A percentile compares a stretch with the other conserved stretches of the same genome.
Conservation (phyloP, 768 basidiomycete genomes). For the Lenzites betulinus region DNA sequence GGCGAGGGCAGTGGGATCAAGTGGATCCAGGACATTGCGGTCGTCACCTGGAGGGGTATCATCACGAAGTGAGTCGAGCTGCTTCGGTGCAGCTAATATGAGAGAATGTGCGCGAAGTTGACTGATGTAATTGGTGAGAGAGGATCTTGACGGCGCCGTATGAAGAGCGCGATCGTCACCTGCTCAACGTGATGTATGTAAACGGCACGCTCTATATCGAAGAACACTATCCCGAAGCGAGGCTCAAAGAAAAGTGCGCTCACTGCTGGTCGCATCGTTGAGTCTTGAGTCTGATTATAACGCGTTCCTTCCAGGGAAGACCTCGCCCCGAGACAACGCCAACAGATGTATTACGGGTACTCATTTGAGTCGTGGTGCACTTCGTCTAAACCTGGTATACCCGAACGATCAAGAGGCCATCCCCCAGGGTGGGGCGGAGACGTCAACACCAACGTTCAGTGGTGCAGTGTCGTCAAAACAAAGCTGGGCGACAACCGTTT, state of each 20-base stretch:
- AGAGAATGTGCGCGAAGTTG: neutral
- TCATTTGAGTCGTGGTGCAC: conserved; percentile 91
- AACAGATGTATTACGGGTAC: conserved; percentile 81
- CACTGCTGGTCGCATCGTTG: too few relatives aligned
- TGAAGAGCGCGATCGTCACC: conserved; percentile 78
- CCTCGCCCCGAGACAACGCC: conserved; percentile 61
- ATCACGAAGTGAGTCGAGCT: conserved; percentile 69
- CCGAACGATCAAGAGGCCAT: conserved; percentile 18
- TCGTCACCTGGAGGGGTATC: conserved; percentile 78
- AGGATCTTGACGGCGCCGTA: conserved; percentile 84
- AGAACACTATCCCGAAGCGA: conserved; percentile 63
- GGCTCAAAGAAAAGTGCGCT: conserved; percentile 64
- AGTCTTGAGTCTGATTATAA: too few relatives aligned
- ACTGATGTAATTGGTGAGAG: conserved; percentile 36
- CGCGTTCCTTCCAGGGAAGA: conserved; percentile 50
- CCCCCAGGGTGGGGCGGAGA: conserved; percentile 70
- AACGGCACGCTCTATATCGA: conserved; percentile 74
- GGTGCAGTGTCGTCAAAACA: conserved; percentile 89
- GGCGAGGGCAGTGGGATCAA: conserved; percentile 32
- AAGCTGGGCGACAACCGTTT: conserved; percentile 72
- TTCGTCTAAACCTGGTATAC: conserved; percentile 31
- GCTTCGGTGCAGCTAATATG: neutral
- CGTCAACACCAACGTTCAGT: conserved; percentile 87
- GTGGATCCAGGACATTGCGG: conserved; percentile 48
- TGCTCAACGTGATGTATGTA: conserved; percentile 79